phyloP scores from a whole-genome alignment of 2,329 filamentous ascomycete species.

The Penicillium griseofulvum region DNA sequence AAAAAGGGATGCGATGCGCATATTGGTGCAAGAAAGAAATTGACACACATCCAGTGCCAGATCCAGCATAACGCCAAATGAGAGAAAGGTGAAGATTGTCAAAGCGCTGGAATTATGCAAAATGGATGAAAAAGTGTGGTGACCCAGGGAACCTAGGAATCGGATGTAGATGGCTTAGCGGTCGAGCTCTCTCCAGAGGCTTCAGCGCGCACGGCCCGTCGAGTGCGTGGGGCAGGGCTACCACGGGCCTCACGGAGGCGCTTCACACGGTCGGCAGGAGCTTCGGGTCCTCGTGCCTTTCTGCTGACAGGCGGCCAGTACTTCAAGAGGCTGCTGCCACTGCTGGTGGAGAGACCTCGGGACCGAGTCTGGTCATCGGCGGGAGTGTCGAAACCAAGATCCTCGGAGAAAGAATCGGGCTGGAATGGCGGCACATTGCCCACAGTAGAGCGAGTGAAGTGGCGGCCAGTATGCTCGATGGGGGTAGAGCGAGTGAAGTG shows the following conservation, averaged over 20 bases:
- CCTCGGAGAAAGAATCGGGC: slow-evolving; percentile 9
- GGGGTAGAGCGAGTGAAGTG: background rate
- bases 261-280: slow-evolving; percentile 1
- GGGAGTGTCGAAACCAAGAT: background rate
- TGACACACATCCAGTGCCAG: background rate
- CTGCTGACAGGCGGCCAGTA: background rate
- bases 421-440: background rate
- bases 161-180: background rate
- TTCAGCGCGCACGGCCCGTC: background rate
- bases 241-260: background rate
- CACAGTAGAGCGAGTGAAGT: background rate
- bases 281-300: background rate
- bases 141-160: background rate
- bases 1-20: background rate
- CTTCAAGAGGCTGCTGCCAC: background rate
- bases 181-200: background rate
- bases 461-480: background rate
- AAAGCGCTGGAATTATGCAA: background rate
- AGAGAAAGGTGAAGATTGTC: background rate
- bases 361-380: background rate
- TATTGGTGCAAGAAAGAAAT: background rate
- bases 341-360: background rate
- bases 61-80: background rate
- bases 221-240: slow-evolving; percentile 3
- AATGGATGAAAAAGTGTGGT: background rate